These are phyloP conservation scores for Globisporangium echinulatum DNA, from an alignment of 352 stramenopile species.

Conservation along the genomic window DNA sequence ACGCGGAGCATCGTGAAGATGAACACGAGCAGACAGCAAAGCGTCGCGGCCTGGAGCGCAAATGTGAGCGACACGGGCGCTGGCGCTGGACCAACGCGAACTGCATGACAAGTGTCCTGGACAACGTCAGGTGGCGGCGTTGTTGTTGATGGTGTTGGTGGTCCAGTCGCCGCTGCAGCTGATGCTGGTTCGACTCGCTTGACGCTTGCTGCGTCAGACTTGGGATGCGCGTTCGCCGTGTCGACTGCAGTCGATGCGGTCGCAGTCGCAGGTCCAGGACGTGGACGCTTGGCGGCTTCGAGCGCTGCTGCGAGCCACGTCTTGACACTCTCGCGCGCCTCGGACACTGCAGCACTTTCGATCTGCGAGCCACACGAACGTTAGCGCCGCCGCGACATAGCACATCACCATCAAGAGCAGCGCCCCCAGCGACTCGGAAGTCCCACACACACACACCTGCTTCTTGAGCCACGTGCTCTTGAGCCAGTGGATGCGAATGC, in stretches of 20 bases:
- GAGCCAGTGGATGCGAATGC: constrained; percentile 63
- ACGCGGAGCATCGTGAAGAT: constrained; percentile 68
- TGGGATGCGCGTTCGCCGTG: neutral
- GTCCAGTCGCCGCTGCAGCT: neutral
- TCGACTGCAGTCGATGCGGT: neutral
- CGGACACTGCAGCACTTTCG: constrained; percentile 66
- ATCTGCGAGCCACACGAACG: constrained; percentile 33
- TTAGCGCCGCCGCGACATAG: neutral
- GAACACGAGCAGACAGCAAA: constrained; percentile 59
- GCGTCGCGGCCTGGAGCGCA: constrained; percentile 31
- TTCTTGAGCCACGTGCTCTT: constrained; percentile 88
- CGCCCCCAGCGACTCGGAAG: too few relatives aligned
- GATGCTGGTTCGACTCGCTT: neutral
- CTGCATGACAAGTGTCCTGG: neutral
- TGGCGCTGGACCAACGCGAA: neutral
- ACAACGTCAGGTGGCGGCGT: neutral
- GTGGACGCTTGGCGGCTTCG: constrained; percentile 6
- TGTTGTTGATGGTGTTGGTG: neutral
- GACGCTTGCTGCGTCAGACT: neutral
- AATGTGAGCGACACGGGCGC: constrained; percentile 7
- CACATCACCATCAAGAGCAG: too few relatives aligned
- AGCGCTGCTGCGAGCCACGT: constrained; percentile 44
- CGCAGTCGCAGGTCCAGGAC: neutral
- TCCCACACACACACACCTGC: constrained; percentile 34
- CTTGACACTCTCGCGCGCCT: constrained; percentile 55